These are phyloP conservation scores for Neopestalotiopsis rosae DNA, from an alignment of 2,329 filamentous ascomycete species.

Conservation along the genomic window DNA sequence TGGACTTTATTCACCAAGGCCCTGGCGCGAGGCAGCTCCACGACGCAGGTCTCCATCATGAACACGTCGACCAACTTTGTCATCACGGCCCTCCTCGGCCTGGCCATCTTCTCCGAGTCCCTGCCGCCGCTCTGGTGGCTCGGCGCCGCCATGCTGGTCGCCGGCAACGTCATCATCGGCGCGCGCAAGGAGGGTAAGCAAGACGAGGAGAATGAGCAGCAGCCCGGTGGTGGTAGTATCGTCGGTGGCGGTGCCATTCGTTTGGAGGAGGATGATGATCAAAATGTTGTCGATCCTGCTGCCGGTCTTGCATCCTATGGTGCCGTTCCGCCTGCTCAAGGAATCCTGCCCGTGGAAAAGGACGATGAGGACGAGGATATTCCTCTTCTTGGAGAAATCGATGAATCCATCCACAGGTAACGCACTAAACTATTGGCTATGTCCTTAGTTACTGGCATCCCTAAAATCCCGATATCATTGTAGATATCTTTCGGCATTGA, in stretches of 20 bases:
- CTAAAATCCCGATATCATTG: neutral
- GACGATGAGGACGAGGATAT: conserved; percentile 20
- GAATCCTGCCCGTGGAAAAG: conserved; percentile 15
- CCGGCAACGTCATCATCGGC: conserved; percentile 80
- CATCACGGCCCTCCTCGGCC: conserved; percentile 74
- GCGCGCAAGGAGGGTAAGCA: conserved; percentile 48
- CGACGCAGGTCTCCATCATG: conserved; percentile 80
- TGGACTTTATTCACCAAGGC: conserved; percentile 84
- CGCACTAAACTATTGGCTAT: neutral
- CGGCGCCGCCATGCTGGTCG: conserved; percentile 74
- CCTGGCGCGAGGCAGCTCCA: conserved; percentile 74
- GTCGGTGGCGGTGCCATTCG: conserved; percentile 4
- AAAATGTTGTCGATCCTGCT: neutral
- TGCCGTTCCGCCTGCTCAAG: neutral
- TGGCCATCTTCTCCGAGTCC: conserved; percentile 72
- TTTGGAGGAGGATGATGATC: no score
- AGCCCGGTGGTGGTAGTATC: no score
- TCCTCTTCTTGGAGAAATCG: conserved; percentile 14
- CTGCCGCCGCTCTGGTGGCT: conserved; percentile 79
- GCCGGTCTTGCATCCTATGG: neutral
- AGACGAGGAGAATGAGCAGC: no score
- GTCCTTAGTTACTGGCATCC: neutral
- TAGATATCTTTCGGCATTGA: neutral
- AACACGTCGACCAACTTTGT: conserved; percentile 86
- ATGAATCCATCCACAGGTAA: neutral